Percentiles rank a stretch among this genome's conserved stretches.
Evolutionary conservation across 106 monocot species (phyloP).

Genomic region (Amphibolis antarctica): DNA sequence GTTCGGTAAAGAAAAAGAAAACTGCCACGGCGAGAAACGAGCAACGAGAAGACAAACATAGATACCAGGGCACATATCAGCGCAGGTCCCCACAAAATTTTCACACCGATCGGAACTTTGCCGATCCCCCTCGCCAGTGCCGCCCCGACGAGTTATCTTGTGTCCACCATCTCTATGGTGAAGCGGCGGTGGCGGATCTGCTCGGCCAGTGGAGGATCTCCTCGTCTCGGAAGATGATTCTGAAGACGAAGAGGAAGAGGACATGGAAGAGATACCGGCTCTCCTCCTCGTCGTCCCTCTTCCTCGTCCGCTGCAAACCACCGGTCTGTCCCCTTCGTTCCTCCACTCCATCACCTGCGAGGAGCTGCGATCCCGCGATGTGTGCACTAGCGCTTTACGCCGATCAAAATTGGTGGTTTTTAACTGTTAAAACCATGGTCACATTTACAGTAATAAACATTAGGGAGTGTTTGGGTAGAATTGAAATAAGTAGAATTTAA

Average conservation of each 20-base stretch:
- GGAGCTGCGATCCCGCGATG: too few species aligned
- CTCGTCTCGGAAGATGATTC: too few species aligned
- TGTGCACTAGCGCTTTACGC: too few species aligned
- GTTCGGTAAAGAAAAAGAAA: background rate
- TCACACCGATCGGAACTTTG: background rate
- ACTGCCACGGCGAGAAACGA: background rate
- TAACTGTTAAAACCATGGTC: too few species aligned
- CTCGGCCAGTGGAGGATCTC: too few species aligned
- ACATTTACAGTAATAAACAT: too few species aligned
- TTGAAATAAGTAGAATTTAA: too few species aligned
- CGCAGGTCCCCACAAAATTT: constrained; percentile 8
- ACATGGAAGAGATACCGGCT: background rate
- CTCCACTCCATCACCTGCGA: too few species aligned
- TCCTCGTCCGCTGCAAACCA: background rate
- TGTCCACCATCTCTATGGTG: background rate
- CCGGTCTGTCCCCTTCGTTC: background rate
- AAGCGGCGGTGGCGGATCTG: too few species aligned
- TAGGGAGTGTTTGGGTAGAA: too few species aligned
- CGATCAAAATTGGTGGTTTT: too few species aligned
- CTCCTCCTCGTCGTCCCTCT: background rate
- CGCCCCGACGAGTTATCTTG: background rate
- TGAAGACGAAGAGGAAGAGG: background rate
- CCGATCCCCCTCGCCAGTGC: background rate
- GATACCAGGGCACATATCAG: constrained; percentile 17
- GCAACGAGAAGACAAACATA: background rate